Percentiles rank a stretch among this genome's conserved stretches.
phyloP scores from a whole-genome alignment of 441 rosid genomes.

The Flueggea neowawraea region DNA sequence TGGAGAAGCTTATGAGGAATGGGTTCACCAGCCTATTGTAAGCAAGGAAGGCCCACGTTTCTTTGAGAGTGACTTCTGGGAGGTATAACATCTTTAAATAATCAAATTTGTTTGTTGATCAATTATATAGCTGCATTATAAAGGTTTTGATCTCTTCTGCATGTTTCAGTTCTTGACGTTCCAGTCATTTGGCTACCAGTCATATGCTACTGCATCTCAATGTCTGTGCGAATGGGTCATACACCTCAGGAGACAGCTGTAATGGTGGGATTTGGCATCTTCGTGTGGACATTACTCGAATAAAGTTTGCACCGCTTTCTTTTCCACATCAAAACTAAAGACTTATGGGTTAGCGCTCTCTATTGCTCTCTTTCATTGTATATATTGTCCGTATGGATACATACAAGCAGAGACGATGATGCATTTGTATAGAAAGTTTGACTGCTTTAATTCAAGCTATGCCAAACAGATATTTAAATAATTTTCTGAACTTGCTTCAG shows the following conservation, averaged over 20 bases:
- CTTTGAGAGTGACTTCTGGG: slow-evolving; percentile 82
- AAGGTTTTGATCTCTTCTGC: slow-evolving; percentile 10
- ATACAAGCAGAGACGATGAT: not conserved
- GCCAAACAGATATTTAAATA: not conserved
- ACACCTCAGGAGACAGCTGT: slow-evolving; percentile 43
- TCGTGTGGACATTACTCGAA: slow-evolving; percentile 84
- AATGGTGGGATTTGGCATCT: slow-evolving; percentile 57
- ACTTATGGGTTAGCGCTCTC: slow-evolving; percentile 68
- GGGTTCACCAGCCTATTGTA: slow-evolving; percentile 98
- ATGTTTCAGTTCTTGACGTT: slow-evolving; percentile 78
- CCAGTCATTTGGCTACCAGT: slow-evolving; percentile 94
- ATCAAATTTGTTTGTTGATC: not conserved
- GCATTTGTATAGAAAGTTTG: no score
- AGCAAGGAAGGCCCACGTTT: slow-evolving; percentile 94
- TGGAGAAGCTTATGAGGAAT: slow-evolving; percentile 87
- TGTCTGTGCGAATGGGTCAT: slow-evolving; percentile 66
- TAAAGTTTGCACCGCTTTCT: slow-evolving; percentile 92
- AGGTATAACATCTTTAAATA: slow-evolving; percentile 38
- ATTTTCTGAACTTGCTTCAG: slow-evolving; percentile 27
- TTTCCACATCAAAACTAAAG: slow-evolving; percentile 84
- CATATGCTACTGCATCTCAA: slow-evolving; percentile 59
- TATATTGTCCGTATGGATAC: not conserved
- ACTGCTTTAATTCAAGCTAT: not conserved
- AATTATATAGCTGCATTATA: not conserved
- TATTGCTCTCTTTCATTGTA: not conserved